Conservation (phyloP, 2,329 filamentous ascomycete genomes). For the Fonsecaea monophora region DNA sequence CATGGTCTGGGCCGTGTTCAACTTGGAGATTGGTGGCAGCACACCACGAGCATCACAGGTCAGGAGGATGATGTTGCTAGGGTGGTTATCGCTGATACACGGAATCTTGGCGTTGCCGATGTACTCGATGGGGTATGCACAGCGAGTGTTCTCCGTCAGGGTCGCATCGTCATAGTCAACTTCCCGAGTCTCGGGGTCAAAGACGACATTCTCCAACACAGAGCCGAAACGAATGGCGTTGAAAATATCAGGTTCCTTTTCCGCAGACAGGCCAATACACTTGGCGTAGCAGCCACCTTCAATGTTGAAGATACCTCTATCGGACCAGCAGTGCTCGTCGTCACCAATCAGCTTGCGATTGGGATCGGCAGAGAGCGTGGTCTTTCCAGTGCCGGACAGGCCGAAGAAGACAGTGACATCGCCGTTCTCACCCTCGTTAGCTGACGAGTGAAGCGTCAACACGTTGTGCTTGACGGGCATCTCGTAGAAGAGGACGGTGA, state of each 20-base stretch:
- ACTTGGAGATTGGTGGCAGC: slow-evolving; percentile 95
- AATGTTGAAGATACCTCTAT: slow-evolving; percentile 97
- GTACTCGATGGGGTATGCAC: slow-evolving; percentile 98
- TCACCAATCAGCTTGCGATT: slow-evolving; percentile 97
- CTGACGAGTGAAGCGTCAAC: slow-evolving; percentile 95
- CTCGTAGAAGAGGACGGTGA: slow-evolving; percentile 99
- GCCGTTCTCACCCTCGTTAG: slow-evolving; percentile 92
- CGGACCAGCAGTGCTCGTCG: slow-evolving; percentile 99
- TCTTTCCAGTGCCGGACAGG: slow-evolving; percentile 98
- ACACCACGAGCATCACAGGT: slow-evolving; percentile 98
- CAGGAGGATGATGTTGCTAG: slow-evolving; percentile 95
- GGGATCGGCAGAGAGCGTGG: slow-evolving; percentile 93
- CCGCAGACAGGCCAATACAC: slow-evolving; percentile 93
- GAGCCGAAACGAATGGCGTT: slow-evolving; percentile 95
- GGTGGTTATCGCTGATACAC: slow-evolving; percentile 84
- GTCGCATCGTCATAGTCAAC: slow-evolving; percentile 97
- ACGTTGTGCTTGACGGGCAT: slow-evolving; percentile 99
- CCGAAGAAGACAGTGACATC: slow-evolving; percentile 99
- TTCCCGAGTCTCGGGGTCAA: slow-evolving; percentile 84
- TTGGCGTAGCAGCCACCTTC: slow-evolving; percentile 99
- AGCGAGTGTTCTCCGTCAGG: slow-evolving; percentile 97
- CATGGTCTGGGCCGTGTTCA: slow-evolving; percentile 94
- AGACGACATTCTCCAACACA: slow-evolving; percentile 98
- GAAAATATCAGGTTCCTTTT: slow-evolving; percentile 99
- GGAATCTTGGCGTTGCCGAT: slow-evolving; percentile 99